phyloP scores from a whole-genome alignment of 1,284 basidiomycete genomes.

The Cryptococcus sp. region DNA sequence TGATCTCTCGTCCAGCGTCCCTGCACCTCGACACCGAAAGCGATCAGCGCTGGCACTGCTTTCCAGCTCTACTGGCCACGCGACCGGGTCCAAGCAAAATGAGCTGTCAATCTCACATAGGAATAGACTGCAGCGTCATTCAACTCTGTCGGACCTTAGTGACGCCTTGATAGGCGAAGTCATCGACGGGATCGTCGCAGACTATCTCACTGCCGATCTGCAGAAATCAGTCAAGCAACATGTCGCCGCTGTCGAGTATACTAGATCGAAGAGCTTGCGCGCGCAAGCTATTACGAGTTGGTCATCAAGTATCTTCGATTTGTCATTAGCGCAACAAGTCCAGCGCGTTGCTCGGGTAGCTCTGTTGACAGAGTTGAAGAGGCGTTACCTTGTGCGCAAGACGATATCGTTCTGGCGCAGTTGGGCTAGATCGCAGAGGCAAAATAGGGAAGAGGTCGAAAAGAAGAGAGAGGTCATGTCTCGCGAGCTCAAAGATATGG shows the following conservation, averaged over 20 bases:
- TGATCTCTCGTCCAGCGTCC: background rate
- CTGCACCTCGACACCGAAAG: conserved; percentile 11
- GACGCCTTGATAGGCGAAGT: conserved; percentile 32
- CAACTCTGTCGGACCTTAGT: conserved; percentile 18
- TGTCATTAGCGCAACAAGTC: conserved; percentile 14
- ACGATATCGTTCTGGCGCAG: conserved; percentile 24
- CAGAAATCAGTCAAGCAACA: conserved; percentile 25
- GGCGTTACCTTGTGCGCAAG: conserved; percentile 13
- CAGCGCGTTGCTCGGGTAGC: conserved; percentile 4
- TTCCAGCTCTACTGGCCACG: background rate
- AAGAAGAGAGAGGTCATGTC: conserved; percentile 24
- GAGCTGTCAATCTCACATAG: conserved; percentile 1
- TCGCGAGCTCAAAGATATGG: conserved; percentile 27
- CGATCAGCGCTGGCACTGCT: conserved; percentile 10
- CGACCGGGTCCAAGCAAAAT: no score
- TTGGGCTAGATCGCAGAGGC: conserved; percentile 18
- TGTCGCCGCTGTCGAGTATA: conserved; percentile 22
- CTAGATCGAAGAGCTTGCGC: conserved; percentile 14
- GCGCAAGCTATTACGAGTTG: conserved; percentile 19
- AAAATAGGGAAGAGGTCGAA: conserved; percentile 14
- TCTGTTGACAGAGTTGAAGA: conserved; percentile 12
- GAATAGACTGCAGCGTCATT: conserved; percentile 1
- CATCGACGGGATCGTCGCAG: conserved; percentile 21
- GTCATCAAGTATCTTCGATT: conserved; percentile 10
- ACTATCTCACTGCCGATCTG: conserved; percentile 18